These are phyloP conservation scores for Talaromyces sp. DNA, from an alignment of 2,329 filamentous ascomycete species.

Conservation along the genomic window DNA sequence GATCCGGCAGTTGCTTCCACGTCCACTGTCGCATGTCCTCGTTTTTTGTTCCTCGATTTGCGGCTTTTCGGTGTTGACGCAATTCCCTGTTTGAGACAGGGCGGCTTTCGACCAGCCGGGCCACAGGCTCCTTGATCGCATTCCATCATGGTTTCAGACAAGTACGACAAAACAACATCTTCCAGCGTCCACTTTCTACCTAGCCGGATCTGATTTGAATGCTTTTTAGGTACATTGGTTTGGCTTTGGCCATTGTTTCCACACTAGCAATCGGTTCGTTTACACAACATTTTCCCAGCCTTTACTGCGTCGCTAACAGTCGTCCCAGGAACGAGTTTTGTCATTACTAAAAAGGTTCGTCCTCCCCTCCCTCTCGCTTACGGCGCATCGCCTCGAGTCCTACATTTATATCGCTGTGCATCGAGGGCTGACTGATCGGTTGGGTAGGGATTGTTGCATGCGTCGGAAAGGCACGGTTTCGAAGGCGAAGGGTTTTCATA, in stretches of 20 bases:
- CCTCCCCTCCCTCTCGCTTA: conserved; percentile 3
- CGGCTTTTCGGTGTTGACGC: background rate
- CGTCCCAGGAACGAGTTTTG: conserved; percentile 78
- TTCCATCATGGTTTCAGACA: conserved; percentile 34
- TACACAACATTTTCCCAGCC: background rate
- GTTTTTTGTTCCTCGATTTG: background rate
- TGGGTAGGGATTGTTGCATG: conserved; percentile 77
- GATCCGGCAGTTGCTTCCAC: background rate
- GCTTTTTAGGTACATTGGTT: conserved; percentile 41
- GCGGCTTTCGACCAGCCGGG: background rate
- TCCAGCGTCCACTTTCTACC: background rate
- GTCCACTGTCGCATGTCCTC: background rate
- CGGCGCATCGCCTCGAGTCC: background rate
- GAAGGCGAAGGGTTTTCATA: conserved; percentile 96
- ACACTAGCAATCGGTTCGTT: conserved; percentile 42
- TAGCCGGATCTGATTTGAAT: background rate
- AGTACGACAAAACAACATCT: conserved; percentile 24
- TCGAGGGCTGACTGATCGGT: background rate
- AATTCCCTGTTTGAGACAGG: background rate
- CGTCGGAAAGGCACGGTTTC: conserved; percentile 87
- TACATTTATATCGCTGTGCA: background rate
- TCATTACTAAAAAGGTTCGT: conserved; percentile 94
- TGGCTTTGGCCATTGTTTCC: conserved; percentile 43
- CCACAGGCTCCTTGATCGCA: background rate
- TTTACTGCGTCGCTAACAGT: background rate